phyloP scores from a whole-genome alignment of 805 yeast species.

The Lipomyces kockii region DNA sequence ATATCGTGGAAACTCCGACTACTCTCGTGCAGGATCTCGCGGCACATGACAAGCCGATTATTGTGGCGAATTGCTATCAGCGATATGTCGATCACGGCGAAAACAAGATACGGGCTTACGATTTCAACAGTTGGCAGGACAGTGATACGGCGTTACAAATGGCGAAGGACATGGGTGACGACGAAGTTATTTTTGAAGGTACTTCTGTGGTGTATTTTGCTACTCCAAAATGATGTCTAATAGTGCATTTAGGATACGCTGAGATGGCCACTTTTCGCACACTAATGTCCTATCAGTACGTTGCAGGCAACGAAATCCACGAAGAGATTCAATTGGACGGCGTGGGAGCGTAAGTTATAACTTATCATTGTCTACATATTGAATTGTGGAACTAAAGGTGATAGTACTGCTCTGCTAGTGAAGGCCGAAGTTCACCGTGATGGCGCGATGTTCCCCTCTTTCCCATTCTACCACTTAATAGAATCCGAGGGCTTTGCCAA shows the following conservation, averaged over 20 bases:
- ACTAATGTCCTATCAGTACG: constrained; percentile 85
- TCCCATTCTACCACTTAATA: constrained; percentile 94
- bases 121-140: constrained; percentile 87
- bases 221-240: background rate
- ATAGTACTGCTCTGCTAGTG: constrained; percentile 86
- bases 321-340: constrained; percentile 90
- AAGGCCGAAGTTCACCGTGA: constrained; percentile 98
- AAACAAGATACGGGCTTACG: constrained; percentile 80
- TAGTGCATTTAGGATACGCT: constrained; percentile 51
- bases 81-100: constrained; percentile 66
- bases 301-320: constrained; percentile 61
- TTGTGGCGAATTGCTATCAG: constrained; percentile 94
- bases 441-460: constrained; percentile 99
- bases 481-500: constrained; percentile 97
- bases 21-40: constrained; percentile 86
- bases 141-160: constrained; percentile 75
- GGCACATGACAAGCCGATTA: constrained; percentile 79
- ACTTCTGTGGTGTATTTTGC: background rate
- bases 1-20: constrained; percentile 85
- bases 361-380: background rate
- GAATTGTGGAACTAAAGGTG: background rate
- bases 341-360: constrained; percentile 66
- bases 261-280: constrained; percentile 95
- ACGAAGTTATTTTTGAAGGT: constrained; percentile 94
- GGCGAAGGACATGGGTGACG: constrained; percentile 75